Base-by-base conservation (phyloP, 202 grass and related monocot species). In the Carex sylvatica region DNA sequence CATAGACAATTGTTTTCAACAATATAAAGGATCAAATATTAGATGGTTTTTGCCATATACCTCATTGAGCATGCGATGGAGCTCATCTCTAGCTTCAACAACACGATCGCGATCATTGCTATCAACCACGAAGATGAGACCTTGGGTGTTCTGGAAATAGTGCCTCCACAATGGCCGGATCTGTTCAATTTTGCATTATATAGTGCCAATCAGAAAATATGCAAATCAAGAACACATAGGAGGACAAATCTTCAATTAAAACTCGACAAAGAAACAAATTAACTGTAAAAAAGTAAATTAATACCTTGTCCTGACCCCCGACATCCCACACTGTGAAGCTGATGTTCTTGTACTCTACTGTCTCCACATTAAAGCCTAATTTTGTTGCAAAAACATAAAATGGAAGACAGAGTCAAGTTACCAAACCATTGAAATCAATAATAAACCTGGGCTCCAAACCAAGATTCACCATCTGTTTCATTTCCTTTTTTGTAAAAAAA, bases 131-230 rank as follows among this genome's bases (percentile, higher is more conserved):
- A 94, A 98, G 85, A 98, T 94, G 70, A 98, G 95, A 70, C 95
- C 95, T 86, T 98, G 95, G 65, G 95, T 98, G 79, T 98, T 98
- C 82, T 94, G 92, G 89, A 98, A 98, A 81, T 94, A 98, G 76
- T 94, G 92, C 87, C 95, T 98, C 95, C 95, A 98, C 82, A 98
- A 80, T 58, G 95, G 92, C 51, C 92, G 87, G 75, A 98, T 98
- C 92, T 98, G 84, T 91, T 87, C 44, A 75, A 58, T 85, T 85
- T 80, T 2, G 68, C 16, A 80, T 0, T 53, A 67, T 70, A 55
- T 74, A 70, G 63, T 65, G 51, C 35, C 18, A 13, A 56, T 70
- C 28, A 82, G 78, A 54, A 80, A 44, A 51, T 15, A 59, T 20
- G 53, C 74, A 77, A 77, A 77, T 19, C 36, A 77, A 59, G 44